phyloP scores from a whole-genome alignment of 257 asterid species.

The Rhazya stricta region DNA sequence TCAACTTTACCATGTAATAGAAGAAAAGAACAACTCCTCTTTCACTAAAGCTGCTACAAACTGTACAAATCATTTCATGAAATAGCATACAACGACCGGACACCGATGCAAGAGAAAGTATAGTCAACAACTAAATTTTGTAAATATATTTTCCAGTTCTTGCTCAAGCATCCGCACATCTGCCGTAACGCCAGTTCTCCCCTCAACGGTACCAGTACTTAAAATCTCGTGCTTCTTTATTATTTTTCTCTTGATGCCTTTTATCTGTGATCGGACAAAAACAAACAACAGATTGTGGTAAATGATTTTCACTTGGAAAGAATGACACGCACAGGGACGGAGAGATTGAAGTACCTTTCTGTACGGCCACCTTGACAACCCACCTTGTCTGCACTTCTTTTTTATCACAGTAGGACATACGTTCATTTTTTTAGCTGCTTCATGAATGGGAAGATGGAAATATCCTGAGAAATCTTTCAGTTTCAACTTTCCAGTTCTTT shows the following conservation, averaged over 20 bases:
- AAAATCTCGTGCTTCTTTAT: conserved; percentile 19
- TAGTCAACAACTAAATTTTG: conserved; percentile 10
- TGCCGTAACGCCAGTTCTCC: conserved; percentile 16
- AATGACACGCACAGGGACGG: background rate
- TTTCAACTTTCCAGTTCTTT: conserved; percentile 49
- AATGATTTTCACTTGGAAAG: background rate
- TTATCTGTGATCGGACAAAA: conserved; percentile 38
- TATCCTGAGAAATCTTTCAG: conserved; percentile 39
- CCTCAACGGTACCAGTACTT: conserved; percentile 24
- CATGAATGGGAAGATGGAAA: conserved; percentile 49
- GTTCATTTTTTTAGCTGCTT: conserved; percentile 37
- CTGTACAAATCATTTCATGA: background rate
- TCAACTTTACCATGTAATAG: background rate
- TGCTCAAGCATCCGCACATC: conserved; percentile 37
- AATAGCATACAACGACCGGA: background rate
- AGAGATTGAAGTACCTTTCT: conserved; percentile 38
- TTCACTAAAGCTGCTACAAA: background rate
- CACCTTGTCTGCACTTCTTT: conserved; percentile 54
- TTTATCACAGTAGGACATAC: conserved; percentile 61
- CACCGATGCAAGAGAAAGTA: background rate
- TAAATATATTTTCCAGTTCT: conserved; percentile 25
- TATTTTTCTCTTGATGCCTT: conserved; percentile 38
- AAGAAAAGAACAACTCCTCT: background rate
- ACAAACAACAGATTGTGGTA: background rate
- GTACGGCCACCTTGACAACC: conserved; percentile 59